Evolutionary conservation across 305 asterid species (phyloP).

Genomic region (Fraxinus paxiana): DNA sequence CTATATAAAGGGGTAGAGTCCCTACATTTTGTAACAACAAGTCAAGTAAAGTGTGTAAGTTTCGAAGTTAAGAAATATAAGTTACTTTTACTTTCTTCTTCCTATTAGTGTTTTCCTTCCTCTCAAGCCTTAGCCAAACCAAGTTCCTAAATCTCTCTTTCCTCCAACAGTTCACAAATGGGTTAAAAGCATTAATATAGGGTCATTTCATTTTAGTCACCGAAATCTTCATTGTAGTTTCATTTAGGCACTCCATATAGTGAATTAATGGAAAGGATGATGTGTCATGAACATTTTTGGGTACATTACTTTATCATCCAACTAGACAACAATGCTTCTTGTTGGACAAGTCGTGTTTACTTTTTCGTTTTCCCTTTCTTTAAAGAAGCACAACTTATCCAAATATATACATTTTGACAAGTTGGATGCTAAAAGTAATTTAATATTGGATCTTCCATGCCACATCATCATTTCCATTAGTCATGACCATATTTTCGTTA

Average conservation of each 20-base stretch:
- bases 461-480: not conserved
- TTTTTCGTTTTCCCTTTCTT: not conserved
- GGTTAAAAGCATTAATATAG: not conserved
- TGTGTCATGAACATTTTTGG: not conserved
- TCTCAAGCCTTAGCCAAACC: not conserved
- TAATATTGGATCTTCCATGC: not conserved
- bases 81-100: too few species aligned
- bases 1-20: too few species aligned
- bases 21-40: too few species aligned
- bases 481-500: not conserved
- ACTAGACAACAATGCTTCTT: not conserved
- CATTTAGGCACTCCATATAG: not conserved
- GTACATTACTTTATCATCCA: not conserved
- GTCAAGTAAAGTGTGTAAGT: too few species aligned
- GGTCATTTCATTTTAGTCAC: not conserved
- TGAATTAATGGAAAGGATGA: not conserved
- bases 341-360: not conserved
- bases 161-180: not conserved
- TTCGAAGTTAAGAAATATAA: too few species aligned
- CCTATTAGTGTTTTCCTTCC: too few species aligned
- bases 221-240: not conserved
- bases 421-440: not conserved
- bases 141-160: not conserved
- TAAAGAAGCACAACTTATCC: not conserved
- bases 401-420: not conserved